Evolutionary conservation across 2,329 filamentous ascomycete species (phyloP), one percentile per base, ranked within the genome.

Genomic region (Aspergillus texensis): DNA sequence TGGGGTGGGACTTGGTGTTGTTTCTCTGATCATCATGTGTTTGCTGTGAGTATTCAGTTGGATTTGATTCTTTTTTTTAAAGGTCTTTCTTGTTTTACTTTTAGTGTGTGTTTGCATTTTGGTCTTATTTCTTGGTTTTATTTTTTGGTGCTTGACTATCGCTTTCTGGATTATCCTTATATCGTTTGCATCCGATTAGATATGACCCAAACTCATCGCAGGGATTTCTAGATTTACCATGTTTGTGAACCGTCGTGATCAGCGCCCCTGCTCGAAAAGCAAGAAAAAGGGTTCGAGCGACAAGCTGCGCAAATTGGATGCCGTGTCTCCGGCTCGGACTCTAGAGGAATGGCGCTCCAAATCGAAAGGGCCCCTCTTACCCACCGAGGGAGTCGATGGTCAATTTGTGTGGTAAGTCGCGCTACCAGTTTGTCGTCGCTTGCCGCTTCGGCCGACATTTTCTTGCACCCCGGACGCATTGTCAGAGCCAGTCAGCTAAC

Each of bases 341-440:
- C 67, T 79, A 19, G 76, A 77, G 53, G 70, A 78, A 55, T 79
- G 77, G 76, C 78, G 76, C 74, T 66, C 72, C 16, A 72, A 64
- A 24, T 71, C 73, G 2, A 77, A 77, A 57, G 70, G 72, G 10
- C 73, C 73, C 28, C 65, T 76, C 30, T 66, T 71, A 16, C 72
- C 75, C 12, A 71, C 75, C 3, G 76, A 78, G 48, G 73, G 67
- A 26, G 70, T 72, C 1, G 76, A 76, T 57, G 71, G 70, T 21
- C 74, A 78, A 57, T 78, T 78, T 68, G 70, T 75, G 34, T 79
- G 77, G 77, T 79, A 70, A 53, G 70, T 63, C 30, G 39, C 16
- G 6, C 41, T 41, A 6, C 34, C 34, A 8, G 41, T 45, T 50
- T 30, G 19, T 19, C 19, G 26, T 50, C 8, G 26, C 43, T n/a